phyloP scores from a whole-genome alignment of 2,329 filamentous ascomycete genomes.

The Cladosporium velox region DNA sequence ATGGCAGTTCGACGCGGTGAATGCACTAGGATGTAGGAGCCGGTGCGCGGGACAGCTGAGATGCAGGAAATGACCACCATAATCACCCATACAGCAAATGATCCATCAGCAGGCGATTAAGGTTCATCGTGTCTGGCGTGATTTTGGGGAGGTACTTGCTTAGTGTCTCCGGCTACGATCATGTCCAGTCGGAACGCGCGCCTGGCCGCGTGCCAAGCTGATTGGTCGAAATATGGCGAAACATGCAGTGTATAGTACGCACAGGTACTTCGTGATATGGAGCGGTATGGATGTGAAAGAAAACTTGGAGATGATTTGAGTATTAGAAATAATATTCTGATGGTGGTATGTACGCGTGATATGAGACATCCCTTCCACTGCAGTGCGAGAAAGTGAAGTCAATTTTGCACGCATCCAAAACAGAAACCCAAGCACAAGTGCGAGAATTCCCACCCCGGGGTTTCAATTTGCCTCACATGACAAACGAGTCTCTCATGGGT shows the following conservation, averaged over 20 bases:
- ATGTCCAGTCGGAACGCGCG: constrained; percentile 1
- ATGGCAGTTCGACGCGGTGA: not conserved
- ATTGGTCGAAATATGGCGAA: constrained; percentile 6
- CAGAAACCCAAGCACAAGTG: constrained; percentile 8
- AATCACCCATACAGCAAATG: not conserved
- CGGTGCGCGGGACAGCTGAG: constrained; percentile 3
- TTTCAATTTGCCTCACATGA: constrained; percentile 36
- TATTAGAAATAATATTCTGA: not conserved
- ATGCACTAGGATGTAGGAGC: not conserved
- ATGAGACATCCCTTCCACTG: constrained; percentile 21
- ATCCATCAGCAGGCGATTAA: not conserved
- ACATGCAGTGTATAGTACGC: not conserved
- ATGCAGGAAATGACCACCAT: constrained; percentile 4
- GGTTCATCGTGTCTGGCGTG: not conserved
- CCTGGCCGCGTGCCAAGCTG: not conserved
- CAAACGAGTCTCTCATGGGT: constrained; percentile 38
- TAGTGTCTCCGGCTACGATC: not conserved
- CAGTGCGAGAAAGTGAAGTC: constrained; percentile 20
- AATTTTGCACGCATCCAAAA: constrained; percentile 20
- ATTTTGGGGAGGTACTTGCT: not conserved
- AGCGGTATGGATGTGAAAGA: not conserved
- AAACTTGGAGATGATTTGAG: not conserved
- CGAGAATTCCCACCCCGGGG: constrained; percentile 7
- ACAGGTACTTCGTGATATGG: not conserved
- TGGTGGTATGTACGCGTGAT: constrained; percentile 18